phyloP scores from a whole-genome alignment of 768 basidiomycete species.

The Cystofilobasidium bisporidii region DNA sequence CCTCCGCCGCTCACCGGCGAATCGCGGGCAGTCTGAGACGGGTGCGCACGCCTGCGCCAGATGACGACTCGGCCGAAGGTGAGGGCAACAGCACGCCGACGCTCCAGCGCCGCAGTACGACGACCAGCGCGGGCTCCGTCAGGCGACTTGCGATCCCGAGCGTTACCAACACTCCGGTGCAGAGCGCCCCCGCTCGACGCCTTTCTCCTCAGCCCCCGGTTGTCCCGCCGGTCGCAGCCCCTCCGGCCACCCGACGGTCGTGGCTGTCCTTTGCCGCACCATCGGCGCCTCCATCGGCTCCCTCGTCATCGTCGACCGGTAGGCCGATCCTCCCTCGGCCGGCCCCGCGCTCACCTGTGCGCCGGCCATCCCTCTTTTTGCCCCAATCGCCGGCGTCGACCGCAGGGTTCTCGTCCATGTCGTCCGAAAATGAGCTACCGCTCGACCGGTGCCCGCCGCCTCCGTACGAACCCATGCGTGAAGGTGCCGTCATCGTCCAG shows the following conservation, averaged over 20 bases:
- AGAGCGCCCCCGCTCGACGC: not conserved
- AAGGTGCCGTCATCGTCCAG: not conserved
- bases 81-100: not conserved
- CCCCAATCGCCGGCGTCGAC: not conserved
- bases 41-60: not conserved
- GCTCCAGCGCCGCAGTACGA: not conserved
- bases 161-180: not conserved
- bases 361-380: not conserved
- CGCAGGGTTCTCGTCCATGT: not conserved
- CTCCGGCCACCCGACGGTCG: not conserved
- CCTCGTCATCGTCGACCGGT: too few species aligned
- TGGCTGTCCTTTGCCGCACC: not conserved
- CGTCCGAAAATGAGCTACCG: constrained; percentile 2
- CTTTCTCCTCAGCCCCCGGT: not conserved
- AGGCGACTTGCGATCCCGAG: not conserved
- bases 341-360: not conserved
- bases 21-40: not conserved
- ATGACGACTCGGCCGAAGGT: not conserved
- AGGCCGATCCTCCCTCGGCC: not conserved
- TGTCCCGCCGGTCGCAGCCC: not conserved
- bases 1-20: not conserved
- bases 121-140: not conserved
- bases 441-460: constrained; percentile 3
- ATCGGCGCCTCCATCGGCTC: not conserved
- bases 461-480: not conserved